Evolutionary conservation across 768 basidiomycete genomes (phyloP).

Genomic region (Plicaturopsis crispa): DNA sequence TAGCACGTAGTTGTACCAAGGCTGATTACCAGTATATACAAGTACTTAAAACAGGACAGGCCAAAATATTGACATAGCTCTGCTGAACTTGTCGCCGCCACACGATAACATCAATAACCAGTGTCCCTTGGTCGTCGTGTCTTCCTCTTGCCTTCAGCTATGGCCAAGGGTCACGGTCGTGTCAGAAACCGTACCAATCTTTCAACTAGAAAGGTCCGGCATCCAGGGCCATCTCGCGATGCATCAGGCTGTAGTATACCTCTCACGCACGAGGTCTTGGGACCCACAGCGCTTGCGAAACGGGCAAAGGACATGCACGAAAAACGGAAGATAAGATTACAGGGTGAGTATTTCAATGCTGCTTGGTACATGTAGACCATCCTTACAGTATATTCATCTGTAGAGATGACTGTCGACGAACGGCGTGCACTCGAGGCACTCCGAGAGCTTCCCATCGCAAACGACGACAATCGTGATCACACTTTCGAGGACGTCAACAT

Average conservation of each 20-base stretch:
- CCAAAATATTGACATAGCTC: too few relatives aligned
- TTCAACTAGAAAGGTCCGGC: neutral
- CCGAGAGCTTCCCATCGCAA: neutral
- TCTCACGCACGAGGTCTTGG: neutral
- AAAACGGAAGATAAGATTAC: neutral
- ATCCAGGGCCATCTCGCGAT: neutral
- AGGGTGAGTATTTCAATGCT: too few relatives aligned
- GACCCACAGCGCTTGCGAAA: neutral
- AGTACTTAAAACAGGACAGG: too few relatives aligned
- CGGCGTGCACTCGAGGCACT: neutral
- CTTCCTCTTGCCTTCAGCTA: too few relatives aligned
- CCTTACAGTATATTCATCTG: neutral
- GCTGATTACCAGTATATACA: too few relatives aligned
- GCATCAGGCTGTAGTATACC: neutral
- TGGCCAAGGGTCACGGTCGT: too few relatives aligned
- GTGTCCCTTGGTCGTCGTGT: too few relatives aligned
- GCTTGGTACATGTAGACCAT: too few relatives aligned
- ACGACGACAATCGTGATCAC: neutral
- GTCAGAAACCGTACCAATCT: neutral
- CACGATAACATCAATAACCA: too few relatives aligned
- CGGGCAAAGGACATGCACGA: neutral
- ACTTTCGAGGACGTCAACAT: neutral
- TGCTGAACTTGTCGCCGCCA: too few relatives aligned
- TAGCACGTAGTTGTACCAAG: too few relatives aligned
- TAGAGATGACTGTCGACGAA: neutral